phyloP scores from a whole-genome alignment of 2,329 filamentous ascomycete genomes.

The Dryadomyces quercivorus region DNA sequence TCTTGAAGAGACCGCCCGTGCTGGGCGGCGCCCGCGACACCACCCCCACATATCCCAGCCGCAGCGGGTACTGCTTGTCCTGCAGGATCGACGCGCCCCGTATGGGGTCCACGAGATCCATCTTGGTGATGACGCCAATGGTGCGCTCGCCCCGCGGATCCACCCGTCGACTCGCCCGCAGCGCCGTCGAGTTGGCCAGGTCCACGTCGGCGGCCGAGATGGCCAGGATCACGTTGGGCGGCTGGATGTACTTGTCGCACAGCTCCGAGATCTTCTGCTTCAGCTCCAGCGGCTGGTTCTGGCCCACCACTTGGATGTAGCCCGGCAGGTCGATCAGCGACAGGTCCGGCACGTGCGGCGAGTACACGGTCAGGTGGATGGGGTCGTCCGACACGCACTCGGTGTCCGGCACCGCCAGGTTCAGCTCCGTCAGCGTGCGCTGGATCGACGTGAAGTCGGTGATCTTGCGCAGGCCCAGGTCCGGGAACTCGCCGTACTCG shows the following conservation, averaged over 20 bases:
- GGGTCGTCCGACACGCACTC: slow-evolving; percentile 95
- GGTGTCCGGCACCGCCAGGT: slow-evolving; percentile 77
- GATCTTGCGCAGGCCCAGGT: slow-evolving; percentile 77
- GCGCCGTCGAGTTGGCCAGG: slow-evolving; percentile 85
- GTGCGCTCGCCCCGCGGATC: slow-evolving; percentile 91
- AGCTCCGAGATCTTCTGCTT: slow-evolving; percentile 94
- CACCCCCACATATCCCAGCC: slow-evolving; percentile 93
- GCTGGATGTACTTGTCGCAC: slow-evolving; percentile 95
- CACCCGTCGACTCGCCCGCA: slow-evolving; percentile 79
- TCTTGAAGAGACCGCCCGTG: slow-evolving; percentile 59
- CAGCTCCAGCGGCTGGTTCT: slow-evolving; percentile 79
- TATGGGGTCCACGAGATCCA: slow-evolving; percentile 84
- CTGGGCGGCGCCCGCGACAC: slow-evolving; percentile 64
- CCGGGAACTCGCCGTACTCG: slow-evolving; percentile 94
- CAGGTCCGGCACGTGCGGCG: slow-evolving; percentile 86
- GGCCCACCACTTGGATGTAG: slow-evolving; percentile 90
- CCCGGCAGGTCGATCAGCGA: slow-evolving; percentile 93
- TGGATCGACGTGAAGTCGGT: slow-evolving; percentile 89
- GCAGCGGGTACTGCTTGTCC: slow-evolving; percentile 85
- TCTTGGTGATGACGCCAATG: slow-evolving; percentile 98
- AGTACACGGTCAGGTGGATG: slow-evolving; percentile 91
- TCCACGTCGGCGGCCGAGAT: slow-evolving; percentile 98
- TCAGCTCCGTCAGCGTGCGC: slow-evolving; percentile 86
- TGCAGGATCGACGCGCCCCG: slow-evolving; percentile 68
- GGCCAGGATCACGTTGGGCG: slow-evolving; percentile 90